Conservation (phyloP, 2,329 filamentous ascomycete species). For the Diaporthe destruens region DNA sequence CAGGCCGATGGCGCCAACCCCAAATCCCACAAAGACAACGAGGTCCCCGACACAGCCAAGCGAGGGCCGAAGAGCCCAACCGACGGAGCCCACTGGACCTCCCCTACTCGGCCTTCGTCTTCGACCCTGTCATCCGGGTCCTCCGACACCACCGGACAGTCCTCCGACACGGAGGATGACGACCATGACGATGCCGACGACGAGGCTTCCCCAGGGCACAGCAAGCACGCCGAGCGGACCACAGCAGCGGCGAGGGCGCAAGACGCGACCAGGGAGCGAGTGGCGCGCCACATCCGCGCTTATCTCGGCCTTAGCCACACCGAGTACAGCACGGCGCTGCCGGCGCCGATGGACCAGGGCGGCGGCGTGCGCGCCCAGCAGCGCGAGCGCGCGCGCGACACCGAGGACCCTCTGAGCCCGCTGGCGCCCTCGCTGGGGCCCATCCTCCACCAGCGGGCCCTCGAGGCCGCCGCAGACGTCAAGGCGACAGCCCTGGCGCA, state of each 20-base stretch:
- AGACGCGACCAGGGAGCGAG: neutral
- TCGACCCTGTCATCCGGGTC: neutral
- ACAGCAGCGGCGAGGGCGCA: too few species aligned
- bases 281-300: neutral
- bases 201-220: too few species aligned
- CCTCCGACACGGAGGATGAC: neutral
- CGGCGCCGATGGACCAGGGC: neutral
- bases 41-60: too few species aligned
- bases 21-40: too few species aligned
- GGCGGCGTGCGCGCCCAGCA: too few species aligned
- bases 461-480: neutral
- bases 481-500: neutral
- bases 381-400: neutral
- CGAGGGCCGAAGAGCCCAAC: neutral
- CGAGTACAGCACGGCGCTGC: neutral
- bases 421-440: neutral
- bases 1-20: too few species aligned
- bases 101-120: neutral
- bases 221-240: too few species aligned
- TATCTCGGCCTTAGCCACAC: constrained; percentile 9
- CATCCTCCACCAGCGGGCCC: too few species aligned
- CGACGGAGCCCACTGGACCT: neutral
- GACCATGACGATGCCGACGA: too few species aligned
- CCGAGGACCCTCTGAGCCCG: neutral
- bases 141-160: too few species aligned